phyloP scores from a whole-genome alignment of 169 alveolate species.

The Eimeria tenella region DNA sequence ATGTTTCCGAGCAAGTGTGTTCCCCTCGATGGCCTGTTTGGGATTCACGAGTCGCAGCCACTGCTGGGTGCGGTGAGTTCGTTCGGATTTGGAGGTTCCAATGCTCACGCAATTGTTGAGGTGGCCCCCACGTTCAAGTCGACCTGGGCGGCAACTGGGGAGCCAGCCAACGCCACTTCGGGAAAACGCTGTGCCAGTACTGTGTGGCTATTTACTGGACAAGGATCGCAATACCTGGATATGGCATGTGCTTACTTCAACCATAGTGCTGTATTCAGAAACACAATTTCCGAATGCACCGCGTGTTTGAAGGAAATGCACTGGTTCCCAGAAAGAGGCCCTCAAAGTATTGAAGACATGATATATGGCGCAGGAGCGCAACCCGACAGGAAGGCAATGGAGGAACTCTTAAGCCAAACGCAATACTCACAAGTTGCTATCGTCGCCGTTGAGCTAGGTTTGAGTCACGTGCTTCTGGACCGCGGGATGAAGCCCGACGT shows the following conservation, averaged over 20 bases:
- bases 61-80: slow-evolving; percentile 81
- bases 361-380: slow-evolving; percentile 64
- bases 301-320: background rate
- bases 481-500: slow-evolving; percentile 83
- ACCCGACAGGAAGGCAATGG: background rate
- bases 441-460: slow-evolving; percentile 82
- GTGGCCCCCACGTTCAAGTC: slow-evolving; percentile 6
- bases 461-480: slow-evolving; percentile 79
- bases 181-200: background rate
- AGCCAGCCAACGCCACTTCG: background rate
- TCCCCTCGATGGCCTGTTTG: background rate
- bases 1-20: slow-evolving; percentile 51
- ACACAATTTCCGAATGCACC: slow-evolving; percentile 74
- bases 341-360: slow-evolving; percentile 67
- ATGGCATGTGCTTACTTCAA: slow-evolving; percentile 78
- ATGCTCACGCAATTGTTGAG: slow-evolving; percentile 49
- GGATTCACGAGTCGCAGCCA: background rate
- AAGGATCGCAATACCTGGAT: slow-evolving; percentile 80
- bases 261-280: slow-evolving; percentile 63
- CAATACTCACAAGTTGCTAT: slow-evolving; percentile 84
- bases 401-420: slow-evolving; percentile 1
- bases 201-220: slow-evolving; percentile 80
- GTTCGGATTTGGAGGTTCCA: slow-evolving; percentile 84
- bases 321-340: slow-evolving; percentile 34
- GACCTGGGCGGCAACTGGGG: background rate